A percentile compares a stretch with the other conserved stretches of the same genome.
Evolutionary conservation across 2,329 filamentous ascomycete genomes (phyloP).

Genomic region (Ophiocordyceps camponoti-saundersi): DNA sequence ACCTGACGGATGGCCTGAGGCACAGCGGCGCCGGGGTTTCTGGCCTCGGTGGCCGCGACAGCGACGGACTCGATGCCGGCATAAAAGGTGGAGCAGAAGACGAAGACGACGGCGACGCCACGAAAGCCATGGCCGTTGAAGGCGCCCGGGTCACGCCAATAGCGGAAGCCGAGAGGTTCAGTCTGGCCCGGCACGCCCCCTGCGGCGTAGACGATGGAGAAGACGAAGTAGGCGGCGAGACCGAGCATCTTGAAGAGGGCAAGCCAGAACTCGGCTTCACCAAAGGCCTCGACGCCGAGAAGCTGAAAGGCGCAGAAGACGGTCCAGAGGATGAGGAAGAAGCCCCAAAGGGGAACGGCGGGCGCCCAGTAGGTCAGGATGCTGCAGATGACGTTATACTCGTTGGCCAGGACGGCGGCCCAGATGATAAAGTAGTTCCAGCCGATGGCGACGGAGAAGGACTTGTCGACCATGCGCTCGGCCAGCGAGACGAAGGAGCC

Average conservation of each 20-base stretch:
- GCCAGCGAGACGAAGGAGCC: slow-evolving; percentile 57
- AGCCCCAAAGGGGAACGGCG: slow-evolving; percentile 45
- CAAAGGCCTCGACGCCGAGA: slow-evolving; percentile 56
- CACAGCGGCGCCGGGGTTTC: slow-evolving; percentile 37
- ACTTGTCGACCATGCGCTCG: slow-evolving; percentile 54
- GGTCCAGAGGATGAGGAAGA: slow-evolving; percentile 60
- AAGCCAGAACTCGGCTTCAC: slow-evolving; percentile 68
- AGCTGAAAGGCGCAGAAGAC: slow-evolving; percentile 52
- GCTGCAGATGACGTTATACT: slow-evolving; percentile 52
- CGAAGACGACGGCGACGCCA: slow-evolving; percentile 47
- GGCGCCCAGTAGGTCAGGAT: slow-evolving; percentile 52
- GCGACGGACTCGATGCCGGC: slow-evolving; percentile 49
- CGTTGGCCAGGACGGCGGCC: slow-evolving; percentile 48
- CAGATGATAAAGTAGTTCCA: slow-evolving; percentile 60
- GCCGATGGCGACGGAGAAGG: slow-evolving; percentile 50
- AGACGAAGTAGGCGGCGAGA: slow-evolving; percentile 55
- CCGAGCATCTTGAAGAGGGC: slow-evolving; percentile 55
- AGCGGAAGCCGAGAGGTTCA: slow-evolving; percentile 47
- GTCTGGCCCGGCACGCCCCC: slow-evolving; percentile 44
- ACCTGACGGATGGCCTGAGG: slow-evolving; percentile 42
- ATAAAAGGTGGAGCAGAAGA: slow-evolving; percentile 55
- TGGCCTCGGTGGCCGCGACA: slow-evolving; percentile 44
- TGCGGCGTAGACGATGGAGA: slow-evolving; percentile 54
- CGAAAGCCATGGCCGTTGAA: slow-evolving; percentile 51
- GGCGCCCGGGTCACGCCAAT: slow-evolving; percentile 56